Evolutionary conservation across 2,329 filamentous ascomycete genomes (phyloP).

Genomic region (Lachnellula occidentalis): DNA sequence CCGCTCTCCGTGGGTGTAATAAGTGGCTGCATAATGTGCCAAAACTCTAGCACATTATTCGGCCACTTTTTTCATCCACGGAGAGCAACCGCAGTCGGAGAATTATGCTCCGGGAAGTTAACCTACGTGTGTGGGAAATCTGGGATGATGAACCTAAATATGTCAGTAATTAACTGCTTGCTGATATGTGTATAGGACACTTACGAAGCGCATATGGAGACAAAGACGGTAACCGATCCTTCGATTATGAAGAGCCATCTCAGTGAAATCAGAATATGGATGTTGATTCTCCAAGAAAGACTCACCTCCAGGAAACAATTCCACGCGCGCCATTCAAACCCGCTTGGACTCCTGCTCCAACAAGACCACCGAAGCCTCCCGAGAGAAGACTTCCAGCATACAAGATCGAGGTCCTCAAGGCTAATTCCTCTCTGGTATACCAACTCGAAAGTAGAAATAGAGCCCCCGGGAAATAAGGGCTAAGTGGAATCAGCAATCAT

Average conservation of each 20-base stretch:
- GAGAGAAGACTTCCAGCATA: constrained; percentile 42
- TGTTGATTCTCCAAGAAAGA: neutral
- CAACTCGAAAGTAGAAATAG: constrained; percentile 47
- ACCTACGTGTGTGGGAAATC: constrained; percentile 32
- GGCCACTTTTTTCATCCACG: too few relatives aligned
- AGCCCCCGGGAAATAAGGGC: constrained; percentile 35
- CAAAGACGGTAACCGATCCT: constrained; percentile 32
- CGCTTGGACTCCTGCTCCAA: constrained; percentile 44
- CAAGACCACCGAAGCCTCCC: constrained; percentile 45
- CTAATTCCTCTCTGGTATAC: constrained; percentile 47
- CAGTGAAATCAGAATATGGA: neutral
- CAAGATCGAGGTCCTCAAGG: constrained; percentile 39
- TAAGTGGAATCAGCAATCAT: neutral
- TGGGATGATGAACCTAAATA: constrained; percentile 32
- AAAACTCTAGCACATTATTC: too few relatives aligned
- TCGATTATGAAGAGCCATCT: constrained; percentile 39
- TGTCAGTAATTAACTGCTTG: neutral
- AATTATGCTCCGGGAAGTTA: too few relatives aligned
- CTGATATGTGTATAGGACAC: constrained; percentile 2
- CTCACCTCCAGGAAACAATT: constrained; percentile 10
- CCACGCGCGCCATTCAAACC: constrained; percentile 28
- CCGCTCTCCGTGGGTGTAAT: too few relatives aligned
- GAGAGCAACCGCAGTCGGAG: too few relatives aligned
- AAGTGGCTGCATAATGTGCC: too few relatives aligned
- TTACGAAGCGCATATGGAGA: constrained; percentile 20